A percentile compares a stretch with the other conserved stretches of the same genome.
These are phyloP conservation scores for Fagopyrum tataricum DNA, from an alignment of 148 eudicot species.

Conservation along the genomic window DNA sequence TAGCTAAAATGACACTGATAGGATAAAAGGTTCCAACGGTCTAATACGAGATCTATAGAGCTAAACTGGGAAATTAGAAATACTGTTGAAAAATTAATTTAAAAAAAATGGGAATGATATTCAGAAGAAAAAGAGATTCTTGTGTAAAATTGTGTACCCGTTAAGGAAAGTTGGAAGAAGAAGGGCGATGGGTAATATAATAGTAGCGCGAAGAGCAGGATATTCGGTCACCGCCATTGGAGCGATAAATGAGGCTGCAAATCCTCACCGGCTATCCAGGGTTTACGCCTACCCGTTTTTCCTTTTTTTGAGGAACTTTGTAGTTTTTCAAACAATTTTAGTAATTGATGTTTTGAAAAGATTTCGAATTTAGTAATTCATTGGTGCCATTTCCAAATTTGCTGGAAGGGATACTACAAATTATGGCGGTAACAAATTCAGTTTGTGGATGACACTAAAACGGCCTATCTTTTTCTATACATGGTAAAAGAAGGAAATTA, in stretches of 20 bases:
- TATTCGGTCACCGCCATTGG: constrained; percentile 11
- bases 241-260: not conserved
- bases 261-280: constrained; percentile 3
- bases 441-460: not conserved
- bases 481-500: no score
- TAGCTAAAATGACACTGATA: no score
- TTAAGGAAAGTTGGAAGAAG: not conserved
- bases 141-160: no score
- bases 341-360: not conserved
- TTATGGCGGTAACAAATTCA: not conserved
- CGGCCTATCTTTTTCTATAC: no score
- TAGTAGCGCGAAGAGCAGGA: not conserved
- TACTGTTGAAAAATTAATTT: not conserved
- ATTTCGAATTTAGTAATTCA: not conserved
- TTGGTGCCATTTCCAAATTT: not conserved
- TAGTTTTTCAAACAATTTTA: not conserved
- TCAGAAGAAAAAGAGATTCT: not conserved
- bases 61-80: not conserved
- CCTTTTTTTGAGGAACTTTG: not conserved
- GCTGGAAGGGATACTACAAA: not conserved
- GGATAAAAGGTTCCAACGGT: not conserved
- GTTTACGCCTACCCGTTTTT: not conserved
- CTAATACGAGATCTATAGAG: not conserved
- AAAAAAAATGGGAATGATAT: not conserved
- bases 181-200: not conserved